These are phyloP conservation scores for Phytophthora cactorum DNA, from an alignment of 352 stramenopile species.

Conservation along the genomic window DNA sequence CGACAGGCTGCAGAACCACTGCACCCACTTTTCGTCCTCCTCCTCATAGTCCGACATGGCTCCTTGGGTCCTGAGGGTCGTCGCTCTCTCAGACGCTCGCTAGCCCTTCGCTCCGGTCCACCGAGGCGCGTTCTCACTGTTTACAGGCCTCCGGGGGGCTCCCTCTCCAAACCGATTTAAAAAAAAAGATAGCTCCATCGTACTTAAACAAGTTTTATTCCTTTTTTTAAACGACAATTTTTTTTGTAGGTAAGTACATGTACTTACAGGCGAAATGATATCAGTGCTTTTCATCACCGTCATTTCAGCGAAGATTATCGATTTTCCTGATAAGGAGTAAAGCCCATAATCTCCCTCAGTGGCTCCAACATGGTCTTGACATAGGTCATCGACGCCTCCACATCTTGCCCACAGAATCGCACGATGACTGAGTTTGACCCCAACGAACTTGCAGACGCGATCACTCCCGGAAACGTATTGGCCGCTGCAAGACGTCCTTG, in stretches of 20 bases:
- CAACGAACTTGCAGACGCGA: conserved; percentile 80
- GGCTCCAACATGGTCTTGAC: conserved; percentile 65
- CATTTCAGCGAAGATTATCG: conserved; percentile 36
- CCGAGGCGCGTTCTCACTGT: conserved; percentile 35
- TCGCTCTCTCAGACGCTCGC: conserved; percentile 10
- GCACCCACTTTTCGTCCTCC: conserved; percentile 93
- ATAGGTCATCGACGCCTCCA: conserved; percentile 67
- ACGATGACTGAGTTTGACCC: conserved; percentile 66
- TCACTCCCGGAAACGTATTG: conserved; percentile 56
- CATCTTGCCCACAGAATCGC: conserved; percentile 70
- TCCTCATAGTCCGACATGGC: conserved; percentile 91
- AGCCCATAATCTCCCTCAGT: conserved; percentile 62
- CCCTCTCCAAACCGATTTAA: conserved; percentile 38
- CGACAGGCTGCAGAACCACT: conserved; percentile 93
- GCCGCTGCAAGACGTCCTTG: conserved; percentile 62
- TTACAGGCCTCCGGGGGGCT: conserved; percentile 14
- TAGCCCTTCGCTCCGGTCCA: conserved; percentile 35
- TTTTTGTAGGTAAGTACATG: no score
- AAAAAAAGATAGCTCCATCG: conserved; percentile 26
- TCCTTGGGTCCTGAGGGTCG: conserved; percentile 11
- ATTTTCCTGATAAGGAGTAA: conserved; percentile 79
- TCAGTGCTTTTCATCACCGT: no score
- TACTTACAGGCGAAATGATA: no score
- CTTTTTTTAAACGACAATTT: no score
- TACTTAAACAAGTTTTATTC: conserved; percentile 20